These are phyloP conservation scores for Verticillium zaregamsianum DNA, from an alignment of 2,329 filamentous ascomycete species.

Conservation along the genomic window DNA sequence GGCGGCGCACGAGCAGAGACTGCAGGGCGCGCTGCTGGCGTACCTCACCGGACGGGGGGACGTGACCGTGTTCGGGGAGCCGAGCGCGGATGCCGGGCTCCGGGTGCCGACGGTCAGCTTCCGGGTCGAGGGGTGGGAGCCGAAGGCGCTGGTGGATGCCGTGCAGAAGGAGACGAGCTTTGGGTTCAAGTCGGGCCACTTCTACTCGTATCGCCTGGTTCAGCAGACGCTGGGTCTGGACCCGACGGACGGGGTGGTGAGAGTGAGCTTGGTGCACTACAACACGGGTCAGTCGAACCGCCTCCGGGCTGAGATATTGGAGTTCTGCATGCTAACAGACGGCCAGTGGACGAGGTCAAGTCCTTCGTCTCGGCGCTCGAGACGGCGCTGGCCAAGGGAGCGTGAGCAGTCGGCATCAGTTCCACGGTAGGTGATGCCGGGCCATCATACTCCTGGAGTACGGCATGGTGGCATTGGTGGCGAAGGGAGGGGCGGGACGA, in stretches of 20 bases:
- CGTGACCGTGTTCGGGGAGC: conserved; percentile 56
- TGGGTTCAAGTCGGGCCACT: conserved; percentile 63
- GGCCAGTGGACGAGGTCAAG: conserved; percentile 50
- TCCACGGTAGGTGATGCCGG: too few species aligned
- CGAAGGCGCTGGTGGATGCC: conserved; percentile 54
- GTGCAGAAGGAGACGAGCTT: conserved; percentile 56
- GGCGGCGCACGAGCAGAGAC: conserved; percentile 51
- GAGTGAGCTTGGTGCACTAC: conserved; percentile 71
- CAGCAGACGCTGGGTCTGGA: conserved; percentile 54
- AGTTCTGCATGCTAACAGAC: neutral
- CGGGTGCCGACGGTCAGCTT: conserved; percentile 68
- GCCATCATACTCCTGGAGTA: too few species aligned
- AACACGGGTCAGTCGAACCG: conserved; percentile 42
- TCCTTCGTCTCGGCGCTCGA: conserved; percentile 48
- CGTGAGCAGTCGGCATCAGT: neutral
- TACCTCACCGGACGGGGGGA: conserved; percentile 51
- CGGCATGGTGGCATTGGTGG: too few species aligned
- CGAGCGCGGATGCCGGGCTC: conserved; percentile 36
- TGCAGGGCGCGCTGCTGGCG: conserved; percentile 55
- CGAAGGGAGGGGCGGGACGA: too few species aligned
- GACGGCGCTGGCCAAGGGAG: conserved; percentile 31
- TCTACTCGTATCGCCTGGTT: conserved; percentile 63
- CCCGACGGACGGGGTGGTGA: conserved; percentile 55
- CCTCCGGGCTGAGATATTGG: conserved; percentile 23
- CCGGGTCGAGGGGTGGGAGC: conserved; percentile 50